Conservation (phyloP, 768 basidiomycete genomes). For the Asterophora lycoperdoides region DNA sequence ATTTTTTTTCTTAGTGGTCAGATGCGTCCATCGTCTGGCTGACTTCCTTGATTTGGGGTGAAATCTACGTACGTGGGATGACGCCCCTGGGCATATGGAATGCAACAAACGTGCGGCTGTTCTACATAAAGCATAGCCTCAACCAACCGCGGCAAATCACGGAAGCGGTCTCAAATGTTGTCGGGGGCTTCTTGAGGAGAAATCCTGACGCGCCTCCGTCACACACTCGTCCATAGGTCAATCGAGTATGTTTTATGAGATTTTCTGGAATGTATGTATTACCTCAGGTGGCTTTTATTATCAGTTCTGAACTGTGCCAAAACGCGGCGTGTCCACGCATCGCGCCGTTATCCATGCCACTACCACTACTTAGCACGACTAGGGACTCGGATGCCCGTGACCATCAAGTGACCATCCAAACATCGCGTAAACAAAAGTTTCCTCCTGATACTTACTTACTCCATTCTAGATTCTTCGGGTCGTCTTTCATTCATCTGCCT, state of each 20-base stretch:
- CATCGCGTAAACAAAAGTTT: not conserved
- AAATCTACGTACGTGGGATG: slow-evolving; percentile 89
- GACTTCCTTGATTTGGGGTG: slow-evolving; percentile 92
- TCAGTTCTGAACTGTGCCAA: too few relatives aligned
- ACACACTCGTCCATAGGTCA: slow-evolving; percentile 5
- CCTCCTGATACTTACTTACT: too few relatives aligned
- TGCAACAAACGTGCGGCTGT: slow-evolving; percentile 81
- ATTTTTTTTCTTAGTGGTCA: slow-evolving; percentile 62
- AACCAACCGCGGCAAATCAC: slow-evolving; percentile 65
- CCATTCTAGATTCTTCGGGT: too few relatives aligned
- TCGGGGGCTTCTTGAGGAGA: slow-evolving; percentile 69
- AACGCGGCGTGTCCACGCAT: too few relatives aligned
- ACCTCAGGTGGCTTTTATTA: too few relatives aligned
- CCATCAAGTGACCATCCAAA: not conserved
- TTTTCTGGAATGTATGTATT: not conserved
- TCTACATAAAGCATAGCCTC: slow-evolving; percentile 86
- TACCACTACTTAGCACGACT: too few relatives aligned
- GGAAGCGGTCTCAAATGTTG: slow-evolving; percentile 75
- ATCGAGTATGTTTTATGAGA: not conserved
- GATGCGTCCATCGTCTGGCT: slow-evolving; percentile 90
- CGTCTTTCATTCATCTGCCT: too few relatives aligned
- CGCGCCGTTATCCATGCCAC: too few relatives aligned
- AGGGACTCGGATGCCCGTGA: too few relatives aligned
- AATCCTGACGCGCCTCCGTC: slow-evolving; percentile 31
- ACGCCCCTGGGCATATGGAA: slow-evolving; percentile 88